Base-by-base conservation (phyloP, 192 early-diverging fungal genomes). In the Entomortierella parvispora region DNA sequence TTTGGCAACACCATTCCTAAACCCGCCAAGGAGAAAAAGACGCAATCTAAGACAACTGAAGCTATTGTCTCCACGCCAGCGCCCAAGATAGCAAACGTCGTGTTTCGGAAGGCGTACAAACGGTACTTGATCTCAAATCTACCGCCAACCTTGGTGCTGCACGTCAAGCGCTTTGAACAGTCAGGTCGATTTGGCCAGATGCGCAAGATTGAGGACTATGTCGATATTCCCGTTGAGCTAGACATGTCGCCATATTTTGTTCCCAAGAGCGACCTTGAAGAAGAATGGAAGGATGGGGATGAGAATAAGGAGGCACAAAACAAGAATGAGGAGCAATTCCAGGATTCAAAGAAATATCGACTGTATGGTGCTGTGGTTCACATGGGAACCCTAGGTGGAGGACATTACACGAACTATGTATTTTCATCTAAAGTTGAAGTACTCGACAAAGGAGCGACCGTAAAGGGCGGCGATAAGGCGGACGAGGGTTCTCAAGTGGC, bases 281-380 rank as follows among this genome's bases (percentile, higher is more conserved):
- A 81, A 17, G 67, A 67, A 17, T 43, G 74, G 17, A 71, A 67
- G 31, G 62, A 48, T 1, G 48, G 59, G n/a, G 33, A 56, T 18
- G 4, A 55, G 4, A 10, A 40, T 14, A 14, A 14, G 10, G 29
- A 15, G 14, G 26, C 48, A 4, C 17, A n/a, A 25, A 37, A 31
- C 8, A 47, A 40, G 9, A 20, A 32, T 1, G 31, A 40, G 0
- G 46, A 17, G 46, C 29, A 58, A 1, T 45, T 37, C 17, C 22
- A 18, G 32, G 12, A 34, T 25, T 46, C 53, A 14, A 78, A 68
- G 46, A 69, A 65, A 20, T 84, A 84, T 53, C 55, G 83, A 26
- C 49, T 84, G 3, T 84, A 84, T 66, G 83, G 80, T 12, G 81
- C 81, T 7, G 81, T 84, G 15, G 81, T 82, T 2, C 83, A 84